phyloP scores from a whole-genome alignment of 2,329 filamentous ascomycete genomes.

The Trichophyton rubrum region DNA sequence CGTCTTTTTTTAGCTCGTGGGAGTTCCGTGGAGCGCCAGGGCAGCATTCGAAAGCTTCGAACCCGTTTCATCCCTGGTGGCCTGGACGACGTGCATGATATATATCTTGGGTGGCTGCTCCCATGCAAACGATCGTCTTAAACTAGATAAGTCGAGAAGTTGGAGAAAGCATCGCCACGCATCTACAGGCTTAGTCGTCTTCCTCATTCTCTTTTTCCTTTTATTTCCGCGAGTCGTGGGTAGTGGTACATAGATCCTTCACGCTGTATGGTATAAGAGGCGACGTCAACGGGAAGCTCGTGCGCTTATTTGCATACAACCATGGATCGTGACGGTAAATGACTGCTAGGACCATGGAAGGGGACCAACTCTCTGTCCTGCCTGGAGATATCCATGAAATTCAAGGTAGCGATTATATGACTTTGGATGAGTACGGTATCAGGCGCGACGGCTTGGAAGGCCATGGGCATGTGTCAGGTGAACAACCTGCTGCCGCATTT shows the following conservation, averaged over 20 bases:
- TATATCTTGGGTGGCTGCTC: background rate
- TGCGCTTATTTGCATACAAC: background rate
- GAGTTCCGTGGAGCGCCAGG: background rate
- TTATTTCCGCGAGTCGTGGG: background rate
- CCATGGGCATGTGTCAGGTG: background rate
- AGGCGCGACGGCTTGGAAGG: background rate
- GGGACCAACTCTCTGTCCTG: constrained; percentile 6
- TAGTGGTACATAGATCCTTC: background rate
- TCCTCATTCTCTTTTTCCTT: background rate
- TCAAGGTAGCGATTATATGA: constrained; percentile 2
- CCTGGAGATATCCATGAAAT: constrained; percentile 9
- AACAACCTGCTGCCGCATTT: constrained; percentile 1
- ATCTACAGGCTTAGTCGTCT: background rate
- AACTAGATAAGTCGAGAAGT: background rate
- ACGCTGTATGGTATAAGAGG: background rate
- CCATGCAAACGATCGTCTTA: background rate
- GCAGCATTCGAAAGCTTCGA: background rate
- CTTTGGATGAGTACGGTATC: background rate
- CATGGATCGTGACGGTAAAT: constrained; percentile 8
- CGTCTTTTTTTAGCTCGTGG: background rate
- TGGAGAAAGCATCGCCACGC: background rate
- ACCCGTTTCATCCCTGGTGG: background rate
- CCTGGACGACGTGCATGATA: background rate
- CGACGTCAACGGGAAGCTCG: background rate
- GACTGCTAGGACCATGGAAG: constrained; percentile 11